Percentiles rank a stretch among this genome's conserved stretches.
Evolutionary conservation across 2,329 filamentous ascomycete genomes (phyloP).

Genomic region (Penicillium sp.): DNA sequence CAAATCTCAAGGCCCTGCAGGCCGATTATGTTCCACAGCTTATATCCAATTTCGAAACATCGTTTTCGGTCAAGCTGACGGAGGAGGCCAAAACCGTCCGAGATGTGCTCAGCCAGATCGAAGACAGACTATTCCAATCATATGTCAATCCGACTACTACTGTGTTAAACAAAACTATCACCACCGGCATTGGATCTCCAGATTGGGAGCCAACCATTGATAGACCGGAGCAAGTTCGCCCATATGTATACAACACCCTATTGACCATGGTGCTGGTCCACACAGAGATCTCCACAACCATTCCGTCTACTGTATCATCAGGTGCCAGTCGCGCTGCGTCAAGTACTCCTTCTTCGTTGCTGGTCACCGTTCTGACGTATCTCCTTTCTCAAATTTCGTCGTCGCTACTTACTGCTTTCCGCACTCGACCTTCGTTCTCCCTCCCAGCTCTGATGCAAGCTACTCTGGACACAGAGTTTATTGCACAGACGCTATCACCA

Average conservation of each 20-base stretch:
- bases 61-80: slow-evolving; percentile 90
- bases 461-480: slow-evolving; percentile 94
- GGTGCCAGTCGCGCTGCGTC: slow-evolving; percentile 71
- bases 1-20: slow-evolving; percentile 82
- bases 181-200: slow-evolving; percentile 66
- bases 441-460: slow-evolving; percentile 91
- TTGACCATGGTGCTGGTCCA: slow-evolving; percentile 86
- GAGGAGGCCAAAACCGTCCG: slow-evolving; percentile 90
- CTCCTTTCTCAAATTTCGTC: slow-evolving; percentile 78
- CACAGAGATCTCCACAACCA: slow-evolving; percentile 80
- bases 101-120: slow-evolving; percentile 87
- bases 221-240: slow-evolving; percentile 70
- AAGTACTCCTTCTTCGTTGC: slow-evolving; percentile 63
- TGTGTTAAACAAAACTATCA: slow-evolving; percentile 67
- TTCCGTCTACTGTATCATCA: slow-evolving; percentile 66
- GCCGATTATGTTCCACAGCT: slow-evolving; percentile 79
- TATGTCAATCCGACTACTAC: slow-evolving; percentile 79
- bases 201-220: slow-evolving; percentile 65
- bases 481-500: slow-evolving; percentile 86
- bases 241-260: slow-evolving; percentile 87
- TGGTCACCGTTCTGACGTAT: slow-evolving; percentile 77
- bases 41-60: slow-evolving; percentile 88
- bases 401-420: slow-evolving; percentile 80
- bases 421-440: slow-evolving; percentile 64
- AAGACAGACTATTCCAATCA: slow-evolving; percentile 84